Evolutionary conservation across 257 asterid genomes (phyloP).

Genomic region (Fraxinus americana): DNA sequence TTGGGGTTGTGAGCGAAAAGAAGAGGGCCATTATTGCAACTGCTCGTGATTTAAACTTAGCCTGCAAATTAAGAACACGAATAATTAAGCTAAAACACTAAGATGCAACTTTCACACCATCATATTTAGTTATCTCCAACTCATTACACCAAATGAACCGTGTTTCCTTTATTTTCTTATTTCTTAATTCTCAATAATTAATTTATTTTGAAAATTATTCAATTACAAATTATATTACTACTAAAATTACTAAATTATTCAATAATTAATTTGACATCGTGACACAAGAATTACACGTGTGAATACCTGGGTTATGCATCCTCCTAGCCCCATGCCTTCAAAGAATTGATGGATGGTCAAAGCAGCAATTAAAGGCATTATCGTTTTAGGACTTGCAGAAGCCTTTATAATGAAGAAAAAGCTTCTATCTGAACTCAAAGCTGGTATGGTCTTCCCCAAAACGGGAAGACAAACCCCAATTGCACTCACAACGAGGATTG

Average conservation of each 20-base stretch:
- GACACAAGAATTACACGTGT: too few relatives aligned
- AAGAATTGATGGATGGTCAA: conserved; percentile 39
- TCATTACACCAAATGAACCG: too few relatives aligned
- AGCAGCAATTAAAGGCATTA: conserved; percentile 35
- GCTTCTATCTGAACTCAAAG: conserved; percentile 37
- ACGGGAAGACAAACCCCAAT: conserved; percentile 40
- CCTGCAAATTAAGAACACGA: conserved; percentile 9
- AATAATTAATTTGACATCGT: too few relatives aligned
- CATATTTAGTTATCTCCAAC: too few relatives aligned
- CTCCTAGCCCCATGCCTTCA: conserved; percentile 41
- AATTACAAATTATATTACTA: too few relatives aligned
- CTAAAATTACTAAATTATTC: too few relatives aligned
- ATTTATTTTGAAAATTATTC: too few relatives aligned
- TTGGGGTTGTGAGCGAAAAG: conserved; percentile 36
- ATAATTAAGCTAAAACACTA: not conserved
- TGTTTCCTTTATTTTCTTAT: too few relatives aligned
- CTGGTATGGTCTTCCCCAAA: conserved; percentile 29
- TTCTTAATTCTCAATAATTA: too few relatives aligned
- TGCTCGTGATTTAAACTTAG: conserved; percentile 27
- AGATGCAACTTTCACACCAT: too few relatives aligned
- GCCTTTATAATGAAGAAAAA: conserved; percentile 46
- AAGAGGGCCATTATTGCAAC: conserved; percentile 25
- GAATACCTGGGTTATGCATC: conserved; percentile 37
- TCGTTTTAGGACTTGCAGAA: conserved; percentile 29
- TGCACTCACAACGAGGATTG: conserved; percentile 35